Evolutionary conservation across 2,329 filamentous ascomycete species (phyloP), one percentile per base, ranked within the genome.

Genomic region (Alternaria triticina): DNA sequence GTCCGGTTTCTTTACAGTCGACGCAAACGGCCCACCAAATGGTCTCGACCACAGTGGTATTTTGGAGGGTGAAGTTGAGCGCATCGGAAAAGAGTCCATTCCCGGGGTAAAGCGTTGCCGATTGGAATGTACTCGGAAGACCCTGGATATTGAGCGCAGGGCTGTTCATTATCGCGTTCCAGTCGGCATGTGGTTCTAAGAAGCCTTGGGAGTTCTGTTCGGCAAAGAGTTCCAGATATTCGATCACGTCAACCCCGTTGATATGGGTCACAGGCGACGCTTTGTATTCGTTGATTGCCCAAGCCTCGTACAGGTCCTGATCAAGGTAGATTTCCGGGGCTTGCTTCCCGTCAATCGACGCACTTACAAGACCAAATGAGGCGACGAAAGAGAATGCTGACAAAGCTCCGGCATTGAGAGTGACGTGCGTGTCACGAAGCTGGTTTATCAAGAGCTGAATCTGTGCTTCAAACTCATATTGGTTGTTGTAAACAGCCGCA

Each of bases 121-220:
- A 36, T 2, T 36, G 33, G 27, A 64, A 70, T 13, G 65, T 50
- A 50, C 62, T 74, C 0, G 66, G 50, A 6, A 46, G 9, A 10
- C 67, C 70, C 25, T 62, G 69, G 2, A 74, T 72, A 36, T 72
- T 61, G 6, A 61, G 15, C 1, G 65, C 54, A 6, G 75, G 74
- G 10, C 22, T 69, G 3, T 49, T 47, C 62, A 78, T 70, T 12
- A 78, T 62, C 7, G 76, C 59, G 56, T 83, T 83, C 79, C 79
- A 84, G 25, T 83, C 82, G 1, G 80, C 79, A 57, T 84, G 75
- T 2, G 74, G 73, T 50, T 84, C 82, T 6, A 82, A 56, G 20
- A 64, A 74, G 5, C 82, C 81, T 9, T 67, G 43, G 0, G 79
- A 72, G 44, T 83, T 80, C 1, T 72, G 58, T 1, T 52, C 51